These are phyloP conservation scores for Komagataella mondaviorum DNA, from an alignment of 805 yeast species.

Conservation along the genomic window DNA sequence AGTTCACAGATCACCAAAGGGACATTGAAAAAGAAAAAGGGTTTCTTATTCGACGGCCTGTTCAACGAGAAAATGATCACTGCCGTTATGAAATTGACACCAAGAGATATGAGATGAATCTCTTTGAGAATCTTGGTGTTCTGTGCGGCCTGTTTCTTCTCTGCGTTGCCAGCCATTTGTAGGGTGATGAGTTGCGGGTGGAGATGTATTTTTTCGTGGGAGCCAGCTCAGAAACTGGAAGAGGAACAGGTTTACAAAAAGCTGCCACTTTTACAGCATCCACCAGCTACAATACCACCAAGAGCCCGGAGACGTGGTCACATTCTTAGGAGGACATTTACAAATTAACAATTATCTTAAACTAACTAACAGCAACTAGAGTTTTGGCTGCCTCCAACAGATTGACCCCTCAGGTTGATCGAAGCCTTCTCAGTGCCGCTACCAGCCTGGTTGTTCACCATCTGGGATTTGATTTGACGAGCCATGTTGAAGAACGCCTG, in stretches of 20 bases:
- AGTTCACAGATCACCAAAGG: slow-evolving; percentile 34
- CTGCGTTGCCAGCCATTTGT: slow-evolving; percentile 24
- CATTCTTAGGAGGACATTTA: neutral
- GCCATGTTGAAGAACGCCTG: slow-evolving; percentile 99
- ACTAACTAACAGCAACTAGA: slow-evolving; percentile 32
- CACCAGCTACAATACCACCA: too few relatives aligned
- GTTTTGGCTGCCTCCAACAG: slow-evolving; percentile 28
- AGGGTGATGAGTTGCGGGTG: neutral
- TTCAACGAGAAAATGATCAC: slow-evolving; percentile 20
- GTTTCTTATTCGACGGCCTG: slow-evolving; percentile 31
- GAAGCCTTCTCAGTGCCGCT: slow-evolving; percentile 35
- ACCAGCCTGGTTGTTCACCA: slow-evolving; percentile 38
- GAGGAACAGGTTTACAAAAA: neutral
- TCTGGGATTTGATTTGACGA: slow-evolving; percentile 91
- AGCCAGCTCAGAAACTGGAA: neutral
- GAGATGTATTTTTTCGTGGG: neutral
- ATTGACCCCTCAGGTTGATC: slow-evolving; percentile 64
- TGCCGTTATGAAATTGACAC: slow-evolving; percentile 23
- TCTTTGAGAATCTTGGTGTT: slow-evolving; percentile 17
- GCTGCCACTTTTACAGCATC: too few relatives aligned
- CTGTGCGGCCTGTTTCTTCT: slow-evolving; percentile 20
- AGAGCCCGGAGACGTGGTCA: too few relatives aligned
- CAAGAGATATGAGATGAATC: slow-evolving; percentile 19
- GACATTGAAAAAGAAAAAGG: slow-evolving; percentile 25
- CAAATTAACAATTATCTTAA: neutral